Evolutionary conservation across 2,329 filamentous ascomycete species (phyloP).

Genomic region (Plenodomus lindquistii): DNA sequence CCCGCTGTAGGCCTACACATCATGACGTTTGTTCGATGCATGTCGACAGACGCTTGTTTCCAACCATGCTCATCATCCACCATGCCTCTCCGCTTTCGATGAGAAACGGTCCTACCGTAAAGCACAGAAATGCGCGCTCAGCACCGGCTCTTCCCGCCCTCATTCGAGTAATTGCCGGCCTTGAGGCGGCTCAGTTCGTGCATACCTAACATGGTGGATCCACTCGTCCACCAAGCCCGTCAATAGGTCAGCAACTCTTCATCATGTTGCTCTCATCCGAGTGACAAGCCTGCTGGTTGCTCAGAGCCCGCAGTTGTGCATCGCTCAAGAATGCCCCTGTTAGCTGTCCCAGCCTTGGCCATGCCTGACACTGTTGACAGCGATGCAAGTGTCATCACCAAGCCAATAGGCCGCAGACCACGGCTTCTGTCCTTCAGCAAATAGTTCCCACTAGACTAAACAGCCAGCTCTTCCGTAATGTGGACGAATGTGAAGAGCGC

Average conservation of each 20-base stretch:
- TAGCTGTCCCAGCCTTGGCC: background rate
- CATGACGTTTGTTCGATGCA: background rate
- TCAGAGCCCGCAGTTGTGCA: background rate
- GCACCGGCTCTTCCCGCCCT: slow-evolving; percentile 23
- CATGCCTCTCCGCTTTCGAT: slow-evolving; percentile 6
- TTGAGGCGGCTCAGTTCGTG: slow-evolving; percentile 16
- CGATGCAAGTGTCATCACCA: background rate
- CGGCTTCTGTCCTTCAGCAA: background rate
- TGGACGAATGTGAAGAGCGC: slow-evolving; percentile 16
- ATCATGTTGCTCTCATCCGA: slow-evolving; percentile 7
- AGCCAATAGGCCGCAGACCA: background rate
- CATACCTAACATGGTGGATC: slow-evolving; percentile 18
- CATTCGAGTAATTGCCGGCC: background rate
- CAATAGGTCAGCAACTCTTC: slow-evolving; percentile 20
- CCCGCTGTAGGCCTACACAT: slow-evolving; percentile 11
- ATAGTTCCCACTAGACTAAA: slow-evolving; percentile 6
- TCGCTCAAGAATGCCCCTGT: background rate
- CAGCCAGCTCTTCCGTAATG: slow-evolving; percentile 8
- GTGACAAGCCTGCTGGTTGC: background rate
- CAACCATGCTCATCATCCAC: slow-evolving; percentile 14
- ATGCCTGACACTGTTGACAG: background rate
- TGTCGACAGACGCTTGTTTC: background rate
- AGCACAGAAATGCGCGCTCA: slow-evolving; percentile 29
- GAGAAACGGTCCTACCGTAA: slow-evolving; percentile 19
- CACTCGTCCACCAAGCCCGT: background rate